These are phyloP conservation scores for Ophiosphaerella herpotricha DNA, from an alignment of 2,329 filamentous ascomycete genomes.

Conservation along the genomic window DNA sequence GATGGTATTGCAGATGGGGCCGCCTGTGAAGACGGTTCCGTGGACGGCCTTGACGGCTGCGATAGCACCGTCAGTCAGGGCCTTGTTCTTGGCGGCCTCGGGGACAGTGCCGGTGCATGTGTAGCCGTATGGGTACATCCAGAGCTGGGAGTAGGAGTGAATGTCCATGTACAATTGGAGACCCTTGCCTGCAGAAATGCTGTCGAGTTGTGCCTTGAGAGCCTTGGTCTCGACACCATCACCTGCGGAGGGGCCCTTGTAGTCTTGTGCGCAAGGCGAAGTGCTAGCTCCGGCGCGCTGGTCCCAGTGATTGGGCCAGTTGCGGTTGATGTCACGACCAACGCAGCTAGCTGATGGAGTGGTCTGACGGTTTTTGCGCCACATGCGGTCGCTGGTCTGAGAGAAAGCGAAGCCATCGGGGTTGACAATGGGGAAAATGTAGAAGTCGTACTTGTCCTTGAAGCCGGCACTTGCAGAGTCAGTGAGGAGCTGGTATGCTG, in stretches of 20 bases:
- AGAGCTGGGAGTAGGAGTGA: constrained; percentile 59
- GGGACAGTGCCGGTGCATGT: constrained; percentile 56
- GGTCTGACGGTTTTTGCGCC: constrained; percentile 46
- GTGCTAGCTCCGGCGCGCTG: constrained; percentile 40
- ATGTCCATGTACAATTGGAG: constrained; percentile 68
- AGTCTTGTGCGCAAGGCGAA: constrained; percentile 43
- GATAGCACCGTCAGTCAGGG: constrained; percentile 55
- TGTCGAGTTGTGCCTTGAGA: constrained; percentile 55
- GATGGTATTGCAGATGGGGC: constrained; percentile 63
- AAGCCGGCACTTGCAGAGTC: constrained; percentile 43
- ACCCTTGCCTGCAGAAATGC: constrained; percentile 53
- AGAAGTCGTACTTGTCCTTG: constrained; percentile 68
- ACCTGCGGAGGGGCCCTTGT: constrained; percentile 41
- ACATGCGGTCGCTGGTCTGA: constrained; percentile 45
- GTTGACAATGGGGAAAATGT: constrained; percentile 55
- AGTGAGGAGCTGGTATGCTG: constrained; percentile 43
- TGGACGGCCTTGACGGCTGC: constrained; percentile 62
- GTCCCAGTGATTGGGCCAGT: constrained; percentile 46
- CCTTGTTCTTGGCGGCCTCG: constrained; percentile 56
- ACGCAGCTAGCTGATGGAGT: constrained; percentile 37
- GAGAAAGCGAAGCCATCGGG: constrained; percentile 47
- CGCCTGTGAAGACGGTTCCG: constrained; percentile 49
- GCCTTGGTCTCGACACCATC: constrained; percentile 45
- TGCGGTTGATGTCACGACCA: constrained; percentile 48
- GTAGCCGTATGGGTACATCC: constrained; percentile 64